Evolutionary conservation across 75 land plant species (phyloP).

Genomic region (Pinus albicaulis): DNA sequence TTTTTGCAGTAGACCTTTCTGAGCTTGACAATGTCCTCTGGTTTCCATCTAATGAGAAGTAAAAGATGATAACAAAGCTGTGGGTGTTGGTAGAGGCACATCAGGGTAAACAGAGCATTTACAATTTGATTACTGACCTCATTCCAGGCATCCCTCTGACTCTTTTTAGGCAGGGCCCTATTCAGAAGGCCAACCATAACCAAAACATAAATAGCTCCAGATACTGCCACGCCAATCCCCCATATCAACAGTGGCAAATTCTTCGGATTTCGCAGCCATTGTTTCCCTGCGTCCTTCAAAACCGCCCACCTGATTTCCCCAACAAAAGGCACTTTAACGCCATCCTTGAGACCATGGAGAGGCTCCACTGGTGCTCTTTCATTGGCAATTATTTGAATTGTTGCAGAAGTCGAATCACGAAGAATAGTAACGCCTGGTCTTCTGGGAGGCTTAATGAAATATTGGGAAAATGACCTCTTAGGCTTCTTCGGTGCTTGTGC

Average conservation of each 20-base stretch:
- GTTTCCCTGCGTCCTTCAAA: slow-evolving; percentile 26
- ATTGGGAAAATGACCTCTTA: background rate
- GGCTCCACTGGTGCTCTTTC: slow-evolving; percentile 28
- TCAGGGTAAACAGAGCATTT: slow-evolving; percentile 50
- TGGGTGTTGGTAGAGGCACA: no score
- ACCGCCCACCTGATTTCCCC: slow-evolving; percentile 54
- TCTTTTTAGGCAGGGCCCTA: no score
- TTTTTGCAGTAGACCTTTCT: no score
- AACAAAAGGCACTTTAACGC: no score
- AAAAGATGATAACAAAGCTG: no score
- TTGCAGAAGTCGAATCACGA: slow-evolving; percentile 11
- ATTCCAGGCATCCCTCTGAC: background rate
- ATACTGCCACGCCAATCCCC: slow-evolving; percentile 54
- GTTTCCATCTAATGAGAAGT: no score
- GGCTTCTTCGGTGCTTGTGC: no score
- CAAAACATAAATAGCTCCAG: slow-evolving; percentile 64
- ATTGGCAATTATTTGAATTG: slow-evolving; percentile 19
- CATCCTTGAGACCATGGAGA: no score
- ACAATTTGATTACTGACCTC: slow-evolving; percentile 87
- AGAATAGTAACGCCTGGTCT: slow-evolving; percentile 13
- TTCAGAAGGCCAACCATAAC: slow-evolving; percentile 56
- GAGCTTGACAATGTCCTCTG: no score
- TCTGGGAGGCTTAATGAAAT: background rate
- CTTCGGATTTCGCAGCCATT: slow-evolving; percentile 43
- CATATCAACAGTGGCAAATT: slow-evolving; percentile 44